A percentile compares a stretch with the other conserved stretches of the same genome.
Conservation (phyloP, 1,139 yeast genomes). For the Petasospora fabianii region DNA sequence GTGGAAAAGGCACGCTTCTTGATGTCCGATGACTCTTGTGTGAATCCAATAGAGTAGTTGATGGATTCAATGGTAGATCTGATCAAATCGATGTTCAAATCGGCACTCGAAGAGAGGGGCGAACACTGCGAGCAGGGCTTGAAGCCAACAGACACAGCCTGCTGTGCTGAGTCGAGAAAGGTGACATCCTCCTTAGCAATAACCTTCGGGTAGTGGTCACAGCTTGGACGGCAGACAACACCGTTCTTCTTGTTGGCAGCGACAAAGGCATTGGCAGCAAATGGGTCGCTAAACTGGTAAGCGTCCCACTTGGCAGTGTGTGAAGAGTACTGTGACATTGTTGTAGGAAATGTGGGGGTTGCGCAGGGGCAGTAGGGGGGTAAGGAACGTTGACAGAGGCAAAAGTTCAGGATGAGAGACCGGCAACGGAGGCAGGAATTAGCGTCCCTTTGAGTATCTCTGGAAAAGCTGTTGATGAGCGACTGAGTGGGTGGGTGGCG, state of each 20-base stretch:
- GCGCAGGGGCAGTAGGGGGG: too few relatives aligned
- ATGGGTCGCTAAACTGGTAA: conserved; percentile 64
- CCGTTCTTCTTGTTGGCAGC: conserved; percentile 45
- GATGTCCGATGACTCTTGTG: conserved; percentile 32
- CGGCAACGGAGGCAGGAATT: too few relatives aligned
- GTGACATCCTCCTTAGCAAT: conserved; percentile 41
- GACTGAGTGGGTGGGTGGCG: too few relatives aligned
- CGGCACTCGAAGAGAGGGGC: conserved; percentile 28
- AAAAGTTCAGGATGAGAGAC: too few relatives aligned
- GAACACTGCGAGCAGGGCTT: conserved; percentile 53
- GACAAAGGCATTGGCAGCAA: conserved; percentile 53
- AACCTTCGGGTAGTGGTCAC: conserved; percentile 46
- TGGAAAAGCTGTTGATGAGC: too few relatives aligned
- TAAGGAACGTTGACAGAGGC: too few relatives aligned
- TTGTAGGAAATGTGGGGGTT: too few relatives aligned
- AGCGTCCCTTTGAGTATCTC: too few relatives aligned
- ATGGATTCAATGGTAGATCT: conserved; percentile 55
- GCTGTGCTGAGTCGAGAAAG: conserved; percentile 39
- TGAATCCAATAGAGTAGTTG: conserved; percentile 56
- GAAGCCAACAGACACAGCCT: conserved; percentile 46
- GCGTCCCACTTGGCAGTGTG: conserved; percentile 50
- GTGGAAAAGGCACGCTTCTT: conserved; percentile 25
- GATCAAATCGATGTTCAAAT: conserved; percentile 48
- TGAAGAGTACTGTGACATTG: conserved; percentile 7
- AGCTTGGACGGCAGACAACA: conserved; percentile 62